Evolutionary conservation across 2,329 filamentous ascomycete species (phyloP).

Genomic region (Acrocalymma vagum): DNA sequence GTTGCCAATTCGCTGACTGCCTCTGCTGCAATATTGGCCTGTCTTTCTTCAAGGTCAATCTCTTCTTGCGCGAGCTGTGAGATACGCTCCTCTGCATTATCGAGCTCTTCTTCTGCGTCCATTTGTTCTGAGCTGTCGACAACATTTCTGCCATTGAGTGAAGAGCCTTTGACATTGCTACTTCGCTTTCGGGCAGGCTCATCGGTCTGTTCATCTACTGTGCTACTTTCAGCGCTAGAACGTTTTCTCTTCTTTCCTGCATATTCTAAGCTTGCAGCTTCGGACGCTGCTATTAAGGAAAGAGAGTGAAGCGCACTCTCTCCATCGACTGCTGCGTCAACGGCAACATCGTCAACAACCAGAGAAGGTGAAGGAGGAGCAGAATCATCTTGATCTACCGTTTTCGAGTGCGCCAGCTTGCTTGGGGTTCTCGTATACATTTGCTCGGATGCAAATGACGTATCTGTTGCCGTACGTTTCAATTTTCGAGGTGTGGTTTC

Average conservation of each 20-base stretch:
- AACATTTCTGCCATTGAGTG: conserved; percentile 38
- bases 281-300: conserved; percentile 39
- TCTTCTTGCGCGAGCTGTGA: conserved; percentile 41
- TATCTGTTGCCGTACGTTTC: conserved; percentile 46
- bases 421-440: conserved; percentile 45
- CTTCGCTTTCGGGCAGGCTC: conserved; percentile 50
- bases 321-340: conserved; percentile 22
- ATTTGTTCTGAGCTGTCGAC: conserved; percentile 35
- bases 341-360: conserved; percentile 20
- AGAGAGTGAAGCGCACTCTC: conserved; percentile 40
- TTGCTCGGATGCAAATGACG: conserved; percentile 42
- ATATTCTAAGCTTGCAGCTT: conserved; percentile 40
- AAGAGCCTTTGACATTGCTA: conserved; percentile 28
- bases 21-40: conserved; percentile 42
- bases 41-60: conserved; percentile 42
- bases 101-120: conserved; percentile 61
- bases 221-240: conserved; percentile 49
- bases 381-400: conserved; percentile 39
- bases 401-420: conserved; percentile 45
- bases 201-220: conserved; percentile 42
- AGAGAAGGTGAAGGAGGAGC: conserved; percentile 37
- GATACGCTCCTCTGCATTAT: conserved; percentile 51
- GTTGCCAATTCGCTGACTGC: conserved; percentile 42
- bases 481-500: conserved; percentile 83
- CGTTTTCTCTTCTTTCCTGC: conserved; percentile 56